These are phyloP conservation scores for Lepraria neglecta DNA, from an alignment of 495 filamentous ascomycete genomes.

Conservation along the genomic window DNA sequence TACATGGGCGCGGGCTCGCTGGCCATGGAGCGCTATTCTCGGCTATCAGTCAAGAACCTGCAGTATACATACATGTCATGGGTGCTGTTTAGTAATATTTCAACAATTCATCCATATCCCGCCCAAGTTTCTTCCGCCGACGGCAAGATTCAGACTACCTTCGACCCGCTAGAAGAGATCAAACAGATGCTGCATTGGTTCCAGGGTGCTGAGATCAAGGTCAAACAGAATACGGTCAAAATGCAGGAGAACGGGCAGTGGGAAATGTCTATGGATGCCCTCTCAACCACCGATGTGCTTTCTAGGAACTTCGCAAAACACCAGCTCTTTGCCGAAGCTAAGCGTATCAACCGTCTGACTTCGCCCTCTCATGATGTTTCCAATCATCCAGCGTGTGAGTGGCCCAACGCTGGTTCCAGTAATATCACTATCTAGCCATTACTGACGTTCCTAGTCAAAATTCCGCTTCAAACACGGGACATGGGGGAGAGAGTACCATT, in stretches of 20 bases:
- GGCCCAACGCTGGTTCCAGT: neutral
- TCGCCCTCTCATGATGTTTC: constrained; percentile 2
- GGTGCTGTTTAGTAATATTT: constrained; percentile 51
- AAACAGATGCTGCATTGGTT: constrained; percentile 22
- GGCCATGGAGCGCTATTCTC: constrained; percentile 48
- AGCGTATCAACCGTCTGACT: constrained; percentile 21
- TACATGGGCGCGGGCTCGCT: constrained; percentile 49
- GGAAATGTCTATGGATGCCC: constrained; percentile 19
- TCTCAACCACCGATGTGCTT: constrained; percentile 8
- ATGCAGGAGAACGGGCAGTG: constrained; percentile 22
- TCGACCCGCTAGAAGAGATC: constrained; percentile 32
- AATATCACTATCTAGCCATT: neutral
- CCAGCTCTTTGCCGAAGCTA: constrained; percentile 21
- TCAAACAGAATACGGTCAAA: neutral
- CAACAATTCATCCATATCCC: constrained; percentile 49
- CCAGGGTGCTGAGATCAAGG: neutral
- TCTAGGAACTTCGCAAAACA: constrained; percentile 15
- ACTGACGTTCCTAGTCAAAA: neutral
- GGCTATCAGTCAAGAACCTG: constrained; percentile 54
- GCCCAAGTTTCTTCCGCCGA: neutral
- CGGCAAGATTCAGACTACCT: constrained; percentile 25
- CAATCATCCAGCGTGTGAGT: neutral
- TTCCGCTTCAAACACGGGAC: constrained; percentile 19
- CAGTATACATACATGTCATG: constrained; percentile 55
- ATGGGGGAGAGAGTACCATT: constrained; percentile 33